Percentiles rank a stretch among this genome's conserved stretches.
Evolutionary conservation across 2,329 filamentous ascomycete genomes (phyloP).

Genomic region (Dothistroma septosporum): DNA sequence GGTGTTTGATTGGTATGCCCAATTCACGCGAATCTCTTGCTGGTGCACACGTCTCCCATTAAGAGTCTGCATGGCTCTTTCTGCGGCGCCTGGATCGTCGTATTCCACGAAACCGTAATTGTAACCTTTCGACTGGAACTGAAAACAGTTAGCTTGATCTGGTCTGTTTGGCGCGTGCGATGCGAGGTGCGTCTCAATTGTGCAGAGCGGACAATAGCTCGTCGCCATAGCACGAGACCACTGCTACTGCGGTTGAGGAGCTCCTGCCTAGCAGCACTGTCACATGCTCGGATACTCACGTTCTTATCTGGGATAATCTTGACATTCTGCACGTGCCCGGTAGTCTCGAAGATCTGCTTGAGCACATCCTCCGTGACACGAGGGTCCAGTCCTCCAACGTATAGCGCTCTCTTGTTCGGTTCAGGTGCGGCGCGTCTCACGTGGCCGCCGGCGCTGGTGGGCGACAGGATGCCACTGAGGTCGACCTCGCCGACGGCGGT

Average conservation of each 20-base stretch:
- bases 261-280: background rate
- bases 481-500: conserved; percentile 67
- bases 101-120: conserved; percentile 99
- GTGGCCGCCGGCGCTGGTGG: conserved; percentile 74
- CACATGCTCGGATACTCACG: conserved; percentile 55
- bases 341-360: conserved; percentile 80
- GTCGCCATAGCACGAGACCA: background rate
- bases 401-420: conserved; percentile 96
- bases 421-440: conserved; percentile 89
- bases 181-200: background rate
- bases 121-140: conserved; percentile 80
- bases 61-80: conserved; percentile 93
- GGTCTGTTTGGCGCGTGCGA: background rate
- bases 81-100: conserved; percentile 92
- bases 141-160: conserved; percentile 18
- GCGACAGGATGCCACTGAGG: conserved; percentile 68
- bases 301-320: conserved; percentile 99
- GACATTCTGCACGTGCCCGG: conserved; percentile 94
- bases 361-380: conserved; percentile 60
- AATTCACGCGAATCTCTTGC: conserved; percentile 98
- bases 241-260: background rate
- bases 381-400: conserved; percentile 86
- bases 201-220: background rate
- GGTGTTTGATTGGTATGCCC: conserved; percentile 97
- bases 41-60: conserved; percentile 95